Percentiles rank a stretch among this genome's conserved stretches.
Conservation (phyloP, 768 basidiomycete species). For the Punctularia strigosozonata region DNA sequence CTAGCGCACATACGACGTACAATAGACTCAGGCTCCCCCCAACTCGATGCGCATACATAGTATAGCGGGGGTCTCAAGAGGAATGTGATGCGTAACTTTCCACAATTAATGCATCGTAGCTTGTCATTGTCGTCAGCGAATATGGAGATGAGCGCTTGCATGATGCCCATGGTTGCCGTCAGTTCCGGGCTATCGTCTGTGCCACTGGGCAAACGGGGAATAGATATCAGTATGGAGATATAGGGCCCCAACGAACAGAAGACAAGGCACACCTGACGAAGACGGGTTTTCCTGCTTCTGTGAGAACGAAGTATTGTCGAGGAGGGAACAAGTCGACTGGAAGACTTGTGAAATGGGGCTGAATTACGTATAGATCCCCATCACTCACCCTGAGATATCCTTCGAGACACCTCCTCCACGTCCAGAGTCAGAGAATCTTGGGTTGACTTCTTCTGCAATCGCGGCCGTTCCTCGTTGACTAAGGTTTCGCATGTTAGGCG, state of each 20-base stretch:
- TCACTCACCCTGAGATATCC: slow-evolving; percentile 20
- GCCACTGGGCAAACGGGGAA: no score
- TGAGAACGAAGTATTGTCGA: slow-evolving; percentile 85
- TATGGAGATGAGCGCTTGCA: slow-evolving; percentile 92
- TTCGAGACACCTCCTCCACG: slow-evolving; percentile 27
- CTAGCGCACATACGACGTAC: slow-evolving; percentile 36
- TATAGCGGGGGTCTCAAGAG: slow-evolving; percentile 81
- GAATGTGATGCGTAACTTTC: slow-evolving; percentile 76
- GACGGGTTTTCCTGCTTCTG: slow-evolving; percentile 96
- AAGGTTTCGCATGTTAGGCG: background rate
- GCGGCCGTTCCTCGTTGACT: background rate
- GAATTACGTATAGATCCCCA: background rate
- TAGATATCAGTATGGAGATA: background rate
- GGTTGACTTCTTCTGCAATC: background rate
- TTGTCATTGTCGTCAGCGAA: slow-evolving; percentile 91
- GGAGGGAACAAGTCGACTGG: slow-evolving; percentile 25
- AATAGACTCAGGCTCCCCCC: slow-evolving; percentile 94
- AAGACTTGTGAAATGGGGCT: background rate
- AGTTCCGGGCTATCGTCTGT: slow-evolving; percentile 54
- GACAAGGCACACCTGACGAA: slow-evolving; percentile 55
- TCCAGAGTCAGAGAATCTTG: slow-evolving; percentile 7
- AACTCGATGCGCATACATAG: slow-evolving; percentile 82
- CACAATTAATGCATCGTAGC: slow-evolving; percentile 73
- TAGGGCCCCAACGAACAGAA: slow-evolving; percentile 4
- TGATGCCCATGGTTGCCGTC: slow-evolving; percentile 78